Evolutionary conservation across 2,329 filamentous ascomycete genomes (phyloP).

Genomic region (Botrytis byssoidea): DNA sequence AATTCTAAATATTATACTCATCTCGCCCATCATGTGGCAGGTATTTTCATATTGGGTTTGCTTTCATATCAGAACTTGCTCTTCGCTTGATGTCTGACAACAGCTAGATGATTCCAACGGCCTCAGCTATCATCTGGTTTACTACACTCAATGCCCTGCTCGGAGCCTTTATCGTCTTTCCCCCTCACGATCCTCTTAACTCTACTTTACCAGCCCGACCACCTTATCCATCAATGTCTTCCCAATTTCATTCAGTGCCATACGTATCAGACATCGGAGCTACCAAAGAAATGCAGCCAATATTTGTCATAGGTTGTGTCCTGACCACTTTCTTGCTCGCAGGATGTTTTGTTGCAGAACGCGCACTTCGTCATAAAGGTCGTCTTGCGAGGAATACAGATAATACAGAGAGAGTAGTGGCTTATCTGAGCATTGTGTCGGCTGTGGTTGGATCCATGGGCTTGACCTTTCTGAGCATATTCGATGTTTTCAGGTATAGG

Average conservation of each 20-base stretch:
- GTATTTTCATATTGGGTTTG: slow-evolving; percentile 44
- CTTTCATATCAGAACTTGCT: slow-evolving; percentile 37
- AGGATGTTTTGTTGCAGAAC: slow-evolving; percentile 74
- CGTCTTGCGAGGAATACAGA: slow-evolving; percentile 73
- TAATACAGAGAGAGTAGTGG: slow-evolving; percentile 60
- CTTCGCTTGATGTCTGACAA: slow-evolving; percentile 54
- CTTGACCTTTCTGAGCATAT: slow-evolving; percentile 79
- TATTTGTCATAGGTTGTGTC: slow-evolving; percentile 72
- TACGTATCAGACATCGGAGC: slow-evolving; percentile 71
- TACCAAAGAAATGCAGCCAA: slow-evolving; percentile 59
- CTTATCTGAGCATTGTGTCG: slow-evolving; percentile 59
- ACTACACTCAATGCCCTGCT: slow-evolving; percentile 11
- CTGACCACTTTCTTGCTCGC: slow-evolving; percentile 79
- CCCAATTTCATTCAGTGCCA: slow-evolving; percentile 56
- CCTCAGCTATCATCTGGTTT: slow-evolving; percentile 17
- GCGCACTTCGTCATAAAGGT: slow-evolving; percentile 79
- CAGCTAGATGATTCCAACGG: slow-evolving; percentile 17
- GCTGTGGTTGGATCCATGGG: slow-evolving; percentile 75
- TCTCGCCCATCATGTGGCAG: slow-evolving; percentile 1
- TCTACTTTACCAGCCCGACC: slow-evolving; percentile 42
- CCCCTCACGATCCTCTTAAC: slow-evolving; percentile 7
- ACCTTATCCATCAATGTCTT: slow-evolving; percentile 60
- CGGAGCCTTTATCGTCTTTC: slow-evolving; percentile 4
- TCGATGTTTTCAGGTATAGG: slow-evolving; percentile 72
- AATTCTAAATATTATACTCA: not conserved